Percentiles rank a stretch among this genome's conserved stretches.
Conservation (phyloP, 2,329 filamentous ascomycete genomes). For the Akanthomyces uredinophilus region DNA sequence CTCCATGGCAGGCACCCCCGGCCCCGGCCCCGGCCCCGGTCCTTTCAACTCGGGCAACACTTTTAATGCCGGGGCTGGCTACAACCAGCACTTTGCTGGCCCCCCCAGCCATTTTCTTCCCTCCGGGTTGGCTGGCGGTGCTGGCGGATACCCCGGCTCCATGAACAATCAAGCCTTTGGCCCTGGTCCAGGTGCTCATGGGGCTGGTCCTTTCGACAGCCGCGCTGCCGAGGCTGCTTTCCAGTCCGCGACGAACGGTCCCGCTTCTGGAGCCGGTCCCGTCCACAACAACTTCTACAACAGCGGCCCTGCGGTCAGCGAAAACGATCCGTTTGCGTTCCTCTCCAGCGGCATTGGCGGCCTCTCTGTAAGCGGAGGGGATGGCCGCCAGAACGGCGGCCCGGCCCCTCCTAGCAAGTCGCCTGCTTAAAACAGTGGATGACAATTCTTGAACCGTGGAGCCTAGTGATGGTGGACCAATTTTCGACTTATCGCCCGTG, state of each 20-base stretch:
- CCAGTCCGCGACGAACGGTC: conserved; percentile 78
- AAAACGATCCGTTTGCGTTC: conserved; percentile 76
- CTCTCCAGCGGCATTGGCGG: conserved; percentile 68
- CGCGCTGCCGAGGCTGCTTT: conserved; percentile 92
- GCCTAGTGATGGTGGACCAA: not conserved
- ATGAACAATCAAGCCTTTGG: conserved; percentile 74
- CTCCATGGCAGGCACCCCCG: conserved; percentile 80
- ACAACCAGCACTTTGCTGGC: conserved; percentile 78
- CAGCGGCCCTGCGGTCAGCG: conserved; percentile 56
- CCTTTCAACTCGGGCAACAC: conserved; percentile 66
- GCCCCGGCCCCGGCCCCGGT: conserved; percentile 71
- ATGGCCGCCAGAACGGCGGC: conserved; percentile 58
- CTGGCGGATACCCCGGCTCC: conserved; percentile 67
- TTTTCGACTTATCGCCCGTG: not conserved
- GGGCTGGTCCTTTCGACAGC: conserved; percentile 84
- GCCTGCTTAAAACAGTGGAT: conserved; percentile 42
- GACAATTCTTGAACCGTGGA: not conserved
- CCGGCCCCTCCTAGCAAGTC: conserved; percentile 55
- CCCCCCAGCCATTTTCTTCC: conserved; percentile 88
- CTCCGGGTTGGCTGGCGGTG: conserved; percentile 69
- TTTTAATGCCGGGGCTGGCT: conserved; percentile 61
- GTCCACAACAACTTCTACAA: conserved; percentile 53
- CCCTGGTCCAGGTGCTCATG: conserved; percentile 71
- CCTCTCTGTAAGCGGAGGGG: conserved; percentile 63
- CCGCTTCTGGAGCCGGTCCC: conserved; percentile 63